These are phyloP conservation scores for Apocynum venetum DNA, from an alignment of 257 asterid species.

Conservation along the genomic window DNA sequence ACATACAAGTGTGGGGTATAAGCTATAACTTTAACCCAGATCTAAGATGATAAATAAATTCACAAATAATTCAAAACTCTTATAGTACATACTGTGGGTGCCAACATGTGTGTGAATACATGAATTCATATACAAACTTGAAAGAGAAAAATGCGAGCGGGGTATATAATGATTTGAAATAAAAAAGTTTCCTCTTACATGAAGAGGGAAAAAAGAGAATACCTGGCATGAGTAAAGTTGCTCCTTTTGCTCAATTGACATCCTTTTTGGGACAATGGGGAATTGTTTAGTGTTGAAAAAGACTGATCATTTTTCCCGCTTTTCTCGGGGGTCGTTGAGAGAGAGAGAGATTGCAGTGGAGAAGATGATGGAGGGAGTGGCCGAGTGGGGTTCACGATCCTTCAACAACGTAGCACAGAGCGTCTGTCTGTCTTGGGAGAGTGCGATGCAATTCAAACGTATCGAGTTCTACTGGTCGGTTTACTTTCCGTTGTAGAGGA, in stretches of 20 bases:
- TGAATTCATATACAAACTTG: not conserved
- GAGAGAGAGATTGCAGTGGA: not conserved
- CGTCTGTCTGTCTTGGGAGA: not conserved
- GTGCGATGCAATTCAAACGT: not conserved
- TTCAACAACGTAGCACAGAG: not conserved
- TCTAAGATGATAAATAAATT: conserved; percentile 17
- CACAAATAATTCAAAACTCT: not conserved
- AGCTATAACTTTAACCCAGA: conserved; percentile 28
- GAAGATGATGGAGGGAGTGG: not conserved
- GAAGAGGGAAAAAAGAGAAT: conserved; percentile 15
- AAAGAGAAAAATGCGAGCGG: not conserved
- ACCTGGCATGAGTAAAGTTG: conserved; percentile 44
- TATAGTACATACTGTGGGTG: not conserved
- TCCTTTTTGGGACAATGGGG: conserved; percentile 21
- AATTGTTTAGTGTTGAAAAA: not conserved
- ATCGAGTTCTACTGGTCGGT: not conserved
- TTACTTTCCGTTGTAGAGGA: not conserved
- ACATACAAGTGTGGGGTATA: not conserved
- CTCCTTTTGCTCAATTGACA: conserved; percentile 43
- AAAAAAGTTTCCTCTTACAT: not conserved
- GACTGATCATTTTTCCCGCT: conserved; percentile 11
- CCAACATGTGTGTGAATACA: not conserved
- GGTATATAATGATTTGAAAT: conserved; percentile 7
- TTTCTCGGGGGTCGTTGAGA: conserved; percentile 5
- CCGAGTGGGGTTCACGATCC: conserved; percentile 1